Conservation (phyloP, 192 early-diverging fungal genomes). For the Chytriomyces confervae region DNA sequence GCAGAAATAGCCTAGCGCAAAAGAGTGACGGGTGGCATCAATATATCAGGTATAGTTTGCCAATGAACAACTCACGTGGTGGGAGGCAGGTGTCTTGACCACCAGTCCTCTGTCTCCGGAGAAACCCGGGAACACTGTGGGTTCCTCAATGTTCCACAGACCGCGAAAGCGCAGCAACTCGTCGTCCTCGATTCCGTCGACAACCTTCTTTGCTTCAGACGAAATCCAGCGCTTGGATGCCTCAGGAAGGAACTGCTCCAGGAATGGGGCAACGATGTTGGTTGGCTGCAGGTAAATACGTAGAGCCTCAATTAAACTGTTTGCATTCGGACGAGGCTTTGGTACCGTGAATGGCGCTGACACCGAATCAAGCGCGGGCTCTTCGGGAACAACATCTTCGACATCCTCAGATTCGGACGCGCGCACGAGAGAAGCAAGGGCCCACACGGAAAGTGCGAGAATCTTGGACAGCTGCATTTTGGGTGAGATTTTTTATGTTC, state of each 20-base stretch:
- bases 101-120: conserved; percentile 77
- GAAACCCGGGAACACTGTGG: conserved; percentile 56
- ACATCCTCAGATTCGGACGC: neutral
- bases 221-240: conserved; percentile 71
- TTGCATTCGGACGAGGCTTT: neutral
- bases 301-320: neutral
- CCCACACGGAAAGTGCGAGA: neutral
- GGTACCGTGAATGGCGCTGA: conserved; percentile 21
- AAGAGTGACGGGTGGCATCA: neutral
- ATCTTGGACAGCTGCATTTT: conserved; percentile 6
- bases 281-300: conserved; percentile 55
- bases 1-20: conserved; percentile 74
- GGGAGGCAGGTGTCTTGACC: conserved; percentile 78
- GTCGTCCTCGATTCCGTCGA: conserved; percentile 73
- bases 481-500: neutral
- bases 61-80: conserved; percentile 63
- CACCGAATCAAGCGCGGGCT: conserved; percentile 1
- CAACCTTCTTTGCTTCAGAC: conserved; percentile 72
- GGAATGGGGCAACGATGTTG: conserved; percentile 65
- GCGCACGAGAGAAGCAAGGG: conserved; percentile 3
- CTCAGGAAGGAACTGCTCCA: conserved; percentile 73
- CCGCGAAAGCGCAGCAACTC: conserved; percentile 73
- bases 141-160: conserved; percentile 76
- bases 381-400: conserved; percentile 6
- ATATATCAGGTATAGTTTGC: neutral